These are phyloP conservation scores for Blastobotrys serpentis DNA, from an alignment of 1,139 yeast genomes.

Conservation along the genomic window DNA sequence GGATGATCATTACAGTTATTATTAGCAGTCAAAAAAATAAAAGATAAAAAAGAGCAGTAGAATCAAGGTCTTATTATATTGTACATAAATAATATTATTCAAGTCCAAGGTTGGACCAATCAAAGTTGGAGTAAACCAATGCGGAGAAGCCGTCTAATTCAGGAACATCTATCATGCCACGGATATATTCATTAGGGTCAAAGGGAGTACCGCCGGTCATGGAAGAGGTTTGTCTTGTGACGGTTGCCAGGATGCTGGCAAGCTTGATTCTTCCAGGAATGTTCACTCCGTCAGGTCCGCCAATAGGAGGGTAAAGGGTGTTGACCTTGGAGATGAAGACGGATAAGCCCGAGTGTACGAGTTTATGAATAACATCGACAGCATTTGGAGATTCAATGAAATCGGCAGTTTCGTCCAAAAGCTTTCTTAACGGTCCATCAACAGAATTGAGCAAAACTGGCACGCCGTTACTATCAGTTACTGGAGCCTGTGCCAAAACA, in stretches of 20 bases:
- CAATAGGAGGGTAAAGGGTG: slow-evolving; percentile 26
- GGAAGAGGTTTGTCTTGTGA: slow-evolving; percentile 63
- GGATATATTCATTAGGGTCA: slow-evolving; percentile 50
- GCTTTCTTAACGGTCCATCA: slow-evolving; percentile 31
- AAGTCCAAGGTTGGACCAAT: slow-evolving; percentile 33
- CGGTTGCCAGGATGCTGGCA: slow-evolving; percentile 66
- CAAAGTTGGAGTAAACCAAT: slow-evolving; percentile 83
- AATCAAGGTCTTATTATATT: slow-evolving; percentile 3
- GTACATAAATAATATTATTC: slow-evolving; percentile 9
- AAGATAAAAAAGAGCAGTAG: too few relatives aligned
- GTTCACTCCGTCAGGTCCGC: slow-evolving; percentile 28
- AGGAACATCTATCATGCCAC: slow-evolving; percentile 49
- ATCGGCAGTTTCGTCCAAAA: slow-evolving; percentile 53
- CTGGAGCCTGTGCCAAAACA: slow-evolving; percentile 41
- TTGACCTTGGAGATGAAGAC: slow-evolving; percentile 35
- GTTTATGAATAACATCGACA: slow-evolving; percentile 39
- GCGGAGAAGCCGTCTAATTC: slow-evolving; percentile 88
- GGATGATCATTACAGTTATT: too few relatives aligned
- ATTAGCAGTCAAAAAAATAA: too few relatives aligned
- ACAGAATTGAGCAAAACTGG: not conserved
- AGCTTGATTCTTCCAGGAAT: slow-evolving; percentile 48
- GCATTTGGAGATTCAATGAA: slow-evolving; percentile 48
- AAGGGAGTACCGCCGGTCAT: slow-evolving; percentile 50
- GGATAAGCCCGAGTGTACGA: slow-evolving; percentile 41
- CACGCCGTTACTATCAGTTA: slow-evolving; percentile 10